A percentile compares a stretch with the other conserved stretches of the same genome.
phyloP scores from a whole-genome alignment of 805 yeast species.

The Lachancea sp. region DNA sequence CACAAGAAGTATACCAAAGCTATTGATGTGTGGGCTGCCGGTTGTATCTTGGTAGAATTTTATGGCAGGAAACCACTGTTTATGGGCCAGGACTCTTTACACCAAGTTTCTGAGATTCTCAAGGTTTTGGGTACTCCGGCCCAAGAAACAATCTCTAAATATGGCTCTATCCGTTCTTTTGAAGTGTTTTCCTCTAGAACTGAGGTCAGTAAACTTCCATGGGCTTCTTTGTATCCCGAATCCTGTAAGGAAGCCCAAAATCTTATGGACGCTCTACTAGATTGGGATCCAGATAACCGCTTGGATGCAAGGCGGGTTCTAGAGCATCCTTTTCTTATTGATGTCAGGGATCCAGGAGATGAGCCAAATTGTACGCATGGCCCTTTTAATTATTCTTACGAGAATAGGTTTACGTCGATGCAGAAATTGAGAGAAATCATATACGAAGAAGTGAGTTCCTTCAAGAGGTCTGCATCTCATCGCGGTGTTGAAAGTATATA shows the following conservation, averaged over 20 bases:
- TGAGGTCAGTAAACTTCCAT: slow-evolving; percentile 37
- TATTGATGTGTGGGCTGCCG: slow-evolving; percentile 91
- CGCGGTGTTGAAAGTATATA: neutral
- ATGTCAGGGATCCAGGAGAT: slow-evolving; percentile 47
- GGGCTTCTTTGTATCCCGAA: slow-evolving; percentile 57
- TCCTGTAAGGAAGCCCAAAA: slow-evolving; percentile 48
- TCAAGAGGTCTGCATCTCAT: slow-evolving; percentile 25
- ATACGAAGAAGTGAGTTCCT: slow-evolving; percentile 46
- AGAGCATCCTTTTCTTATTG: slow-evolving; percentile 47
- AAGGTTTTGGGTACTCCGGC: slow-evolving; percentile 70
- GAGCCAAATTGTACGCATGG: slow-evolving; percentile 46
- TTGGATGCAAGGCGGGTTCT: slow-evolving; percentile 51
- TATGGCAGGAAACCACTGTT: slow-evolving; percentile 77
- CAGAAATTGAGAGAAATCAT: slow-evolving; percentile 44
- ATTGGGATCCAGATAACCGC: slow-evolving; percentile 59
- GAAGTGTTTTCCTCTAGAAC: slow-evolving; percentile 40
- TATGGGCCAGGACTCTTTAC: slow-evolving; percentile 63
- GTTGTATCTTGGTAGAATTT: slow-evolving; percentile 83
- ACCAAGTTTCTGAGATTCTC: slow-evolving; percentile 64
- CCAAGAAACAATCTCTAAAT: slow-evolving; percentile 37
- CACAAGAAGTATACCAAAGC: slow-evolving; percentile 53
- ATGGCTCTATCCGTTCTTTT: slow-evolving; percentile 43
- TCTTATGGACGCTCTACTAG: slow-evolving; percentile 47
- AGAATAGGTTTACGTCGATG: slow-evolving; percentile 36
- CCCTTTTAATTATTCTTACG: slow-evolving; percentile 65